These are phyloP conservation scores for Rhipidocladum racemiflorum DNA, from an alignment of 176 grass and related monocot genomes.

Conservation along the genomic window DNA sequence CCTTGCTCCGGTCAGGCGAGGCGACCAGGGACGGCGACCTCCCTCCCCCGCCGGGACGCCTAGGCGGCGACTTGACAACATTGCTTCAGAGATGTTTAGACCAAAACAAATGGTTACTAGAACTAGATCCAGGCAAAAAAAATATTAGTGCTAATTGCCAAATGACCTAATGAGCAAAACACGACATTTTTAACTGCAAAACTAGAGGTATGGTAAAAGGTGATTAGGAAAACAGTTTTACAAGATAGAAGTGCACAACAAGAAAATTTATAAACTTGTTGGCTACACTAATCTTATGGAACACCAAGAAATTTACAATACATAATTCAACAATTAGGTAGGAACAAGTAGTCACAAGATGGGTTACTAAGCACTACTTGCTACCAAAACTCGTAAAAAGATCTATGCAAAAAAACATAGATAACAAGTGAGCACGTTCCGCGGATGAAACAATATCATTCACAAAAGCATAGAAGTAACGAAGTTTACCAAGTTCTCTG, in stretches of 20 bases:
- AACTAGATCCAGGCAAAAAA: background rate
- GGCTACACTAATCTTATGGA: background rate
- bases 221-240: background rate
- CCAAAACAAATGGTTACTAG: background rate
- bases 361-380: background rate
- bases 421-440: no score
- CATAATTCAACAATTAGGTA: background rate
- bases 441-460: no score
- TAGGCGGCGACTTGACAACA: no score
- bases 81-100: background rate
- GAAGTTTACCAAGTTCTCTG: no score
- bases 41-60: no score
- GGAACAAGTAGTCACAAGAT: background rate
- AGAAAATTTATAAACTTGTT: background rate
- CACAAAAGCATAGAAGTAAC: no score
- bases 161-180: background rate
- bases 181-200: background rate
- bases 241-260: background rate
- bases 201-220: background rate
- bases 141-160: background rate
- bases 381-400: slow-evolving; percentile 2
- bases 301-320: background rate
- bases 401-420: background rate
- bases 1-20: no score
- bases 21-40: no score